A percentile compares a stretch with the other conserved stretches of the same genome.
phyloP scores from a whole-genome alignment of 805 yeast species.

The Wickerhamiella alocasiicola region DNA sequence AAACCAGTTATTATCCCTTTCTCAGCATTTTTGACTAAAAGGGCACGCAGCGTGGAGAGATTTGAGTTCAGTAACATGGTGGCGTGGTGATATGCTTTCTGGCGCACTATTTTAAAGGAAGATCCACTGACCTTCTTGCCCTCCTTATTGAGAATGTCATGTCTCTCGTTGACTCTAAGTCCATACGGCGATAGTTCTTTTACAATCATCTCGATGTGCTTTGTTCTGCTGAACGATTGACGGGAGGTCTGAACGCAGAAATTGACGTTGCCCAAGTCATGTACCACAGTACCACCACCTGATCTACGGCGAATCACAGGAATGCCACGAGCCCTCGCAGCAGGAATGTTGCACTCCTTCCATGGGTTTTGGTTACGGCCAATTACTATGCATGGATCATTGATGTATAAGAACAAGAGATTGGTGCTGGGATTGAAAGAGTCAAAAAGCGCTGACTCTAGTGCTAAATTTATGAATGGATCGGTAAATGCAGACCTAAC shows the following conservation, averaged over 20 bases:
- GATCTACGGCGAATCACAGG: slow-evolving; percentile 68
- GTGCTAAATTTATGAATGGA: slow-evolving; percentile 66
- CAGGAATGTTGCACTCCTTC: slow-evolving; percentile 61
- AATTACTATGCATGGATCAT: slow-evolving; percentile 76
- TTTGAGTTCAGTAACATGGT: slow-evolving; percentile 74
- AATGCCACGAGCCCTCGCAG: slow-evolving; percentile 37
- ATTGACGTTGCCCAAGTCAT: slow-evolving; percentile 79
- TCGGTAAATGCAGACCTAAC: slow-evolving; percentile 46
- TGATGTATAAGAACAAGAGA: slow-evolving; percentile 60
- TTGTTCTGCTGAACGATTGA: slow-evolving; percentile 46
- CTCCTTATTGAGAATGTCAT: slow-evolving; percentile 53
- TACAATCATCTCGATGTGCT: slow-evolving; percentile 37
- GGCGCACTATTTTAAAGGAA: slow-evolving; percentile 74
- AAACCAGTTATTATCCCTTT: slow-evolving; percentile 34
- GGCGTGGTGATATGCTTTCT: slow-evolving; percentile 87
- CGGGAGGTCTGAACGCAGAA: slow-evolving; percentile 68
- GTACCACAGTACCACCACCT: slow-evolving; percentile 98
- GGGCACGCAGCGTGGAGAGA: slow-evolving; percentile 43
- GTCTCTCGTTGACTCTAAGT: slow-evolving; percentile 53
- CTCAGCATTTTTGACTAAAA: slow-evolving; percentile 37
- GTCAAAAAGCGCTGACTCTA: slow-evolving; percentile 68
- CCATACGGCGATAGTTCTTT: slow-evolving; percentile 26
- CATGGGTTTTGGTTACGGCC: slow-evolving; percentile 96
- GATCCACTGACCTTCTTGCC: slow-evolving; percentile 72
- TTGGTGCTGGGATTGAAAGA: slow-evolving; percentile 27